These are phyloP conservation scores for Zygoascus flipseniorum DNA, from an alignment of 805 yeast genomes.

Conservation along the genomic window DNA sequence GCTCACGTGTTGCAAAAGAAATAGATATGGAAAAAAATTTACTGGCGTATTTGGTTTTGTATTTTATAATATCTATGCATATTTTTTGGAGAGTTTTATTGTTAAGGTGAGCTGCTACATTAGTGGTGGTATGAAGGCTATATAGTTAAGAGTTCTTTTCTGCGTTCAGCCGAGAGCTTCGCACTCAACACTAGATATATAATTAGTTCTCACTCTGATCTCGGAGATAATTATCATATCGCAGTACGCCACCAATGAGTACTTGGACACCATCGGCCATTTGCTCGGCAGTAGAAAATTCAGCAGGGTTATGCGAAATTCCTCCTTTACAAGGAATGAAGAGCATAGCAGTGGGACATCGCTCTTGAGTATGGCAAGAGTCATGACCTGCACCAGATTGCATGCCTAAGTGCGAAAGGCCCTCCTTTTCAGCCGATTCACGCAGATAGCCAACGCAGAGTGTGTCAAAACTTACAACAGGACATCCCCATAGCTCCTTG, in stretches of 20 bases:
- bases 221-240: conserved; percentile 27
- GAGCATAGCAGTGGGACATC: conserved; percentile 64
- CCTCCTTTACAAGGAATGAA: conserved; percentile 64
- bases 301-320: conserved; percentile 57
- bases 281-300: conserved; percentile 56
- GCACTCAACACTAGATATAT: too few relatives aligned
- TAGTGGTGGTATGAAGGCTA: too few relatives aligned
- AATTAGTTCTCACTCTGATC: neutral
- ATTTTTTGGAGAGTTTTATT: too few relatives aligned
- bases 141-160: too few relatives aligned
- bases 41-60: too few relatives aligned
- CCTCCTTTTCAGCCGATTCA: conserved; percentile 36
- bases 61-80: too few relatives aligned
- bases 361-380: conserved; percentile 47
- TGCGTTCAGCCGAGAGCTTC: too few relatives aligned
- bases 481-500: conserved; percentile 40
- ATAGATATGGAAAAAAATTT: too few relatives aligned
- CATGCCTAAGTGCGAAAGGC: conserved; percentile 7
- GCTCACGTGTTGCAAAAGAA: too few relatives aligned
- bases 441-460: conserved; percentile 43
- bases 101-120: too few relatives aligned
- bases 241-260: conserved; percentile 41
- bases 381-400: conserved; percentile 69
- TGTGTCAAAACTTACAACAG: conserved; percentile 49
- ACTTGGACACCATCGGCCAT: conserved; percentile 51